phyloP scores from a whole-genome alignment of 2,329 filamentous ascomycete genomes.

The Diaporthe helianthi region DNA sequence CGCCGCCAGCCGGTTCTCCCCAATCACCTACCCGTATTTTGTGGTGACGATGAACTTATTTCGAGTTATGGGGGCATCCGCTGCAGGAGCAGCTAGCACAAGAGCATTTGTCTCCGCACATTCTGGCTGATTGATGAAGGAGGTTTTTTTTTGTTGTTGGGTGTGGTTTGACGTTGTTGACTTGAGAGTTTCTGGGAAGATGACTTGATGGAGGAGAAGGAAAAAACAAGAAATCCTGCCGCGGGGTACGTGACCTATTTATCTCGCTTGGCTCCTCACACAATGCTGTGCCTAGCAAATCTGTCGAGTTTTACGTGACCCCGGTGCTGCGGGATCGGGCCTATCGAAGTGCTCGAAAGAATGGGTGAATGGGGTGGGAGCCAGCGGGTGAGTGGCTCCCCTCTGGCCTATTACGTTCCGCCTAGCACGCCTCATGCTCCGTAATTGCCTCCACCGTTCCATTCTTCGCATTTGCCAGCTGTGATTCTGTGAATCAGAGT shows the following conservation, averaged over 20 bases:
- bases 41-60: neutral
- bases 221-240: neutral
- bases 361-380: neutral
- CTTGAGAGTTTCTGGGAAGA: neutral
- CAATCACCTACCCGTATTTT: neutral
- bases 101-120: slow-evolving; percentile 16
- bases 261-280: neutral
- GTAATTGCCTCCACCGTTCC: slow-evolving; percentile 20
- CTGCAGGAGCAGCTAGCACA: neutral
- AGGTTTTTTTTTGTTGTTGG: neutral
- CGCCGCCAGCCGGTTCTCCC: too few relatives aligned
- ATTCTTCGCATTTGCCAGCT: neutral
- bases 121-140: neutral
- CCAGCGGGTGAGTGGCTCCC: neutral
- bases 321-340: neutral
- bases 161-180: neutral
- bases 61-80: neutral
- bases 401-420: slow-evolving; percentile 9
- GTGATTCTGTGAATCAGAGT: too few relatives aligned
- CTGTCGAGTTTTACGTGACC: slow-evolving; percentile 11
- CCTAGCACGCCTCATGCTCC: neutral
- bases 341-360: slow-evolving; percentile 5
- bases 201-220: neutral
- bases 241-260: slow-evolving; percentile 13
- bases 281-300: neutral